Evolutionary conservation across 2,329 filamentous ascomycete species (phyloP), one percentile per base, ranked within the genome.

Genomic region (Scolecobasidium constrictum): DNA sequence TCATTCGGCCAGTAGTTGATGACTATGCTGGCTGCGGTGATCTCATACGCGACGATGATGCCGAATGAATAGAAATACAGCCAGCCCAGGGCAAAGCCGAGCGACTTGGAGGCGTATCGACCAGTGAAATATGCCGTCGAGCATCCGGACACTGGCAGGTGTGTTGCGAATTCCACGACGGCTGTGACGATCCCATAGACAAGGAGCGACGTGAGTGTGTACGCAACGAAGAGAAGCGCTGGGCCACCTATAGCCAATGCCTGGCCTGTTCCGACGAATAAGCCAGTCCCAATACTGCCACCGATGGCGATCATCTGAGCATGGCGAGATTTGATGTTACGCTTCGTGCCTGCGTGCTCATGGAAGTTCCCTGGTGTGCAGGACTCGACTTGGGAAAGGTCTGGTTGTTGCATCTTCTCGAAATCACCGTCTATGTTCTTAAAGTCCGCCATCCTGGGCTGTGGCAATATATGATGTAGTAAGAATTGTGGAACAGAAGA

Each of bases 91-190:
- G 57, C 56, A 43, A 55, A 55, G n/a, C 52, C 42, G 57, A 57
- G 71, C 50, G 52, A 72, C 23, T 64, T 64, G 53, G 67, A 62
- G 46, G 68, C 62, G 50, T 68, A 68, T 51, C 65, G 64, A 47
- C 48, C 77, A 1, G 78, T 78, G 26, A 85, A 71, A 7, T 73
- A 76, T n/a, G 78, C 77, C 52, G 86, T 86, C 0, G 78, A 78
- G 3, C 86, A 93, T 3, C 82, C 82, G 4, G 78, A 77, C 1
- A 75, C 79, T 1, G 82, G 82, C 50, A 81, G 85, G 2, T 86
- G 61, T 5, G 82, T 86, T 3, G 82, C 83, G 52, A 86, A 65
- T 56, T 87, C 83, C 16, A 83, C 83, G 5, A 87, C 63, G 4
- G 76, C 81, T 65, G 86, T 81, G 74, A 83, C 84, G 49, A 81